These are phyloP conservation scores for Murraya koenigii DNA, from an alignment of 345 rosid species.

Conservation along the genomic window DNA sequence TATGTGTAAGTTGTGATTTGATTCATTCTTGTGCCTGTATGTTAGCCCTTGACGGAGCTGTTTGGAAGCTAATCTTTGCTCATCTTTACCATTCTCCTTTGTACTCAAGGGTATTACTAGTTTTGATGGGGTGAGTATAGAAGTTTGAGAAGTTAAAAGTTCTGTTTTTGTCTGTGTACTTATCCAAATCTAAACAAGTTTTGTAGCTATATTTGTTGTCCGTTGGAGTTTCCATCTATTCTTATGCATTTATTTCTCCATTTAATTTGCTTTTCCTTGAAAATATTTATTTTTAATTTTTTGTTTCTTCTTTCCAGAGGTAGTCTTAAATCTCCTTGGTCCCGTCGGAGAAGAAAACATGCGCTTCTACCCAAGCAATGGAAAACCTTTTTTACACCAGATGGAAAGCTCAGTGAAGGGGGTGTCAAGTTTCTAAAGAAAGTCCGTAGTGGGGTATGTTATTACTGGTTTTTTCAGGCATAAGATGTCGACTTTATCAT, in stretches of 20 bases:
- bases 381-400: constrained; percentile 63
- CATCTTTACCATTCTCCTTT: background rate
- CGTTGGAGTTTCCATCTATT: background rate
- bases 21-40: background rate
- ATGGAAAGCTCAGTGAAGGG: constrained; percentile 76
- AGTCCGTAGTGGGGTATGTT: constrained; percentile 91
- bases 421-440: constrained; percentile 84
- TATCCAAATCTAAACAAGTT: background rate
- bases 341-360: constrained; percentile 80
- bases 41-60: background rate
- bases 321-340: constrained; percentile 86
- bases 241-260: background rate
- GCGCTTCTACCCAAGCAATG: constrained; percentile 77
- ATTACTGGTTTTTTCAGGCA: constrained; percentile 3
- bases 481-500: background rate
- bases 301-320: constrained; percentile 46
- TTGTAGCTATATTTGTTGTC: background rate
- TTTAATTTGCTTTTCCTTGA: constrained; percentile 2
- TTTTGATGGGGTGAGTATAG: background rate
- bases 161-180: background rate
- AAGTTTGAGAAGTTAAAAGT: background rate
- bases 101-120: background rate
- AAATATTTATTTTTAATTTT: background rate
- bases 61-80: background rate
- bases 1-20: background rate